phyloP scores from a whole-genome alignment of 2,329 filamentous ascomycete genomes.

The Arthrobotrys sinensis region DNA sequence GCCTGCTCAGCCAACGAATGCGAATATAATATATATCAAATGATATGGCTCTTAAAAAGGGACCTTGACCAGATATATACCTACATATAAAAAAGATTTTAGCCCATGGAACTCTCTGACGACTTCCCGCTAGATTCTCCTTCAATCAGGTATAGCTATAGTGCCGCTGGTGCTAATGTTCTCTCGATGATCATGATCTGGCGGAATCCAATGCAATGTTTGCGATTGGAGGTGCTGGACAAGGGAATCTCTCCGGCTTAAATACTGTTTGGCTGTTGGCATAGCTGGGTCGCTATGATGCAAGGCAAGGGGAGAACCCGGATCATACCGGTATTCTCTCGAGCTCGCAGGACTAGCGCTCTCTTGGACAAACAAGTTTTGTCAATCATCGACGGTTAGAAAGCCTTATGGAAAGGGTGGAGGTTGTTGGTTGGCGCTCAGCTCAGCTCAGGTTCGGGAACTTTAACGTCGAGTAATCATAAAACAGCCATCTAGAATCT shows the following conservation, averaged over 20 bases:
- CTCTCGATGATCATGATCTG: slow-evolving; percentile 12
- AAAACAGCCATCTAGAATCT: background rate
- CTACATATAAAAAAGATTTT: background rate
- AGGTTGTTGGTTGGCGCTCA: background rate
- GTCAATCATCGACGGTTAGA: background rate
- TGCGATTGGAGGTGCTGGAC: slow-evolving; percentile 8
- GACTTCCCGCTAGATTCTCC: background rate
- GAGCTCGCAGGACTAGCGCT: slow-evolving; percentile 8
- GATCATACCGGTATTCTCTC: slow-evolving; percentile 27
- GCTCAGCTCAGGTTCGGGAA: background rate
- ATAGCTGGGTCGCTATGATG: slow-evolving; percentile 10
- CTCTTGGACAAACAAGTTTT: slow-evolving; percentile 9
- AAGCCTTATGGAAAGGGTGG: background rate
- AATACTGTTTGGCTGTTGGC: slow-evolving; percentile 11
- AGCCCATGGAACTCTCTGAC: background rate
- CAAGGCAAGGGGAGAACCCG: background rate
- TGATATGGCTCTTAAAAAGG: background rate
- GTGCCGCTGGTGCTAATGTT: background rate
- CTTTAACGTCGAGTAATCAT: slow-evolving; percentile 24
- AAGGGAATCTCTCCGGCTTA: slow-evolving; percentile 30
- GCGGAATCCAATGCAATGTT: slow-evolving; percentile 17
- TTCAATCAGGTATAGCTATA: background rate
- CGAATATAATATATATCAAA: background rate
- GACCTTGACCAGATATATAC: background rate
- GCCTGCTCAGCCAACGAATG: background rate